Percentiles rank a stretch among this genome's conserved stretches.
Evolutionary conservation across 495 filamentous ascomycete species (phyloP).

Genomic region (Aspergillus sparsus): DNA sequence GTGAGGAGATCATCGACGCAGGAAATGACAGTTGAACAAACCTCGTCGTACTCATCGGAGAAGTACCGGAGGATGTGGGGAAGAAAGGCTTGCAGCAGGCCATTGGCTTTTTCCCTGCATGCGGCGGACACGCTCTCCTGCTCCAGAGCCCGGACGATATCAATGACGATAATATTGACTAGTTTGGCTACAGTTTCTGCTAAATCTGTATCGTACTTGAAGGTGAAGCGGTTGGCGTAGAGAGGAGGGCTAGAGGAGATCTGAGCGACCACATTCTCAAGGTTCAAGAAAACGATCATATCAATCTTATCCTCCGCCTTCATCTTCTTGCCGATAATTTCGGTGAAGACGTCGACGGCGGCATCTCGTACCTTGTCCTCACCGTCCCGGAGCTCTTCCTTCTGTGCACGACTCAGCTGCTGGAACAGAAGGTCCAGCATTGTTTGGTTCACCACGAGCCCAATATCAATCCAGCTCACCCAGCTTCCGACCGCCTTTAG

Average conservation of each 20-base stretch:
- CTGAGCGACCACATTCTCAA: slow-evolving; percentile 76
- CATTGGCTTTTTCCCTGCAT: slow-evolving; percentile 63
- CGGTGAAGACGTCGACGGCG: slow-evolving; percentile 88
- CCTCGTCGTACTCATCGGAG: slow-evolving; percentile 95
- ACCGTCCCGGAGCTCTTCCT: slow-evolving; percentile 47
- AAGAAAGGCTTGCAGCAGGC: slow-evolving; percentile 76
- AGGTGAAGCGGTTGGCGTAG: slow-evolving; percentile 71
- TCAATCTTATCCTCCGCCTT: slow-evolving; percentile 86
- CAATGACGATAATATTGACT: slow-evolving; percentile 84
- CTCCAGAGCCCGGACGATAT: slow-evolving; percentile 79
- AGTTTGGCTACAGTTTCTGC: slow-evolving; percentile 93
- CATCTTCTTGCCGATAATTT: slow-evolving; percentile 98
- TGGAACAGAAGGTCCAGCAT: slow-evolving; percentile 83
- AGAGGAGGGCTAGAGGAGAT: slow-evolving; percentile 79
- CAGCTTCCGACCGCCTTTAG: slow-evolving; percentile 87
- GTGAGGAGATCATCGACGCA: slow-evolving; percentile 87
- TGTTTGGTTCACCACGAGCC: slow-evolving; percentile 82
- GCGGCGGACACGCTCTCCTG: slow-evolving; percentile 56
- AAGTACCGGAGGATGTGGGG: slow-evolving; percentile 89
- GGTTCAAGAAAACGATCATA: slow-evolving; percentile 86
- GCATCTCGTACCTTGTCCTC: slow-evolving; percentile 80
- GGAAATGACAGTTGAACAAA: slow-evolving; percentile 91
- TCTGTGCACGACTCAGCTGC: slow-evolving; percentile 62
- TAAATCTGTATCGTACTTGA: slow-evolving; percentile 88
- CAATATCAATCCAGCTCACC: slow-evolving; percentile 98